phyloP scores from a whole-genome alignment of 2,329 filamentous ascomycete genomes.

The Penicillium sp. region DNA sequence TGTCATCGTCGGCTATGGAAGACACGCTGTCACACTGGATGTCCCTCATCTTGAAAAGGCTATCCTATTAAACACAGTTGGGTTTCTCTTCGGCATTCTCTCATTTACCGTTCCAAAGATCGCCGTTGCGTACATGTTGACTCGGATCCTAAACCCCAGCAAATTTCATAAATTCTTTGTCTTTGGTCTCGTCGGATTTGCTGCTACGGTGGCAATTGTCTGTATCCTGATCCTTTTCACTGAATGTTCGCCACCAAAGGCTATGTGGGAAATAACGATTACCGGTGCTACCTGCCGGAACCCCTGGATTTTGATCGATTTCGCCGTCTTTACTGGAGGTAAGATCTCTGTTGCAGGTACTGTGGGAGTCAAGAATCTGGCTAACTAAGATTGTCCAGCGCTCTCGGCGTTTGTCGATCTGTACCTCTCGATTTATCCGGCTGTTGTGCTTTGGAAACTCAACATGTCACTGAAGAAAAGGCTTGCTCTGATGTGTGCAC shows the following conservation, averaged over 20 bases:
- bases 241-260: conserved; percentile 34
- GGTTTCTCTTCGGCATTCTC: conserved; percentile 24
- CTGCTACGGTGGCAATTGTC: conserved; percentile 25
- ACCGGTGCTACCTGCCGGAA: conserved; percentile 29
- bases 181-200: conserved; percentile 25
- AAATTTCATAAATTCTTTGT: conserved; percentile 14
- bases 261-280: conserved; percentile 34
- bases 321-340: conserved; percentile 38
- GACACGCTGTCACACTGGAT: conserved; percentile 31
- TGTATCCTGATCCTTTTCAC: conserved; percentile 38
- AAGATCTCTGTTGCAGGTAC: conserved; percentile 11
- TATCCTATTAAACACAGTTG: conserved; percentile 20
- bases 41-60: conserved; percentile 17
- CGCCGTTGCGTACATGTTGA: conserved; percentile 21
- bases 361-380: neutral
- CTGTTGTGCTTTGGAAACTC: conserved; percentile 24
- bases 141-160: conserved; percentile 21
- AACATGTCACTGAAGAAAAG: conserved; percentile 25
- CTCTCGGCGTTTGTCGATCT: conserved; percentile 28
- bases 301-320: conserved; percentile 32
- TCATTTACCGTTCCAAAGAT: conserved; percentile 24
- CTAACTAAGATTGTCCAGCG: conserved; percentile 13
- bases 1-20: conserved; percentile 37
- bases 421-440: conserved; percentile 25
- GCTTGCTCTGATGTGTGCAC: conserved; percentile 20